phyloP scores from a whole-genome alignment of 2,329 filamentous ascomycete species.

The Rutstroemia sp. region DNA sequence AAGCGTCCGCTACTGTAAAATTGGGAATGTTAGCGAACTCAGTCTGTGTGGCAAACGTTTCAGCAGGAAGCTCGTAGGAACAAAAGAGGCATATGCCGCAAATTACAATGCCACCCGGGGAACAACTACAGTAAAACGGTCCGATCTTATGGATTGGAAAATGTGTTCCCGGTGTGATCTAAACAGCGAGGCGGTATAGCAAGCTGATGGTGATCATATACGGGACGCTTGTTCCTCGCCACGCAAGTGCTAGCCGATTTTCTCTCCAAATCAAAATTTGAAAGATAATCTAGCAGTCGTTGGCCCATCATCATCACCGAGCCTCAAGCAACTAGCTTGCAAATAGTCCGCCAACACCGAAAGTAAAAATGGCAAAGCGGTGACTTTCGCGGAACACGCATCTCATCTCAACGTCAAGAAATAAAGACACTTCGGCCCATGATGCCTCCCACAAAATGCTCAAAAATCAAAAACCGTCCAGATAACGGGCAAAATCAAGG shows the following conservation, averaged over 20 bases:
- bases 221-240: no score
- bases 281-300: no score
- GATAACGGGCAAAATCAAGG: slow-evolving; percentile 3
- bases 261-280: background rate
- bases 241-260: no score
- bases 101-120: background rate
- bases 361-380: background rate
- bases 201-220: no score
- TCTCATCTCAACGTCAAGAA: background rate
- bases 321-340: slow-evolving; percentile 6
- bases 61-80: background rate
- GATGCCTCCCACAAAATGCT: background rate
- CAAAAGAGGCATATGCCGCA: background rate
- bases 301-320: background rate
- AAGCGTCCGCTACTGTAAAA: slow-evolving; percentile 48
- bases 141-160: no score
- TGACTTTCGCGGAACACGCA: slow-evolving; percentile 1
- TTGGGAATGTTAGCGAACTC: slow-evolving; percentile 19
- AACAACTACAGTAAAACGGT: no score
- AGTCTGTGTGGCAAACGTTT: background rate
- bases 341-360: background rate
- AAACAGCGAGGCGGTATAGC: no score
- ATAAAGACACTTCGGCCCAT: background rate
- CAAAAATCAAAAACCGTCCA: background rate
- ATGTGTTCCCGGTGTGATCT: no score